phyloP scores from a whole-genome alignment of 129 eudicot genomes.

The Apium graveolens region DNA sequence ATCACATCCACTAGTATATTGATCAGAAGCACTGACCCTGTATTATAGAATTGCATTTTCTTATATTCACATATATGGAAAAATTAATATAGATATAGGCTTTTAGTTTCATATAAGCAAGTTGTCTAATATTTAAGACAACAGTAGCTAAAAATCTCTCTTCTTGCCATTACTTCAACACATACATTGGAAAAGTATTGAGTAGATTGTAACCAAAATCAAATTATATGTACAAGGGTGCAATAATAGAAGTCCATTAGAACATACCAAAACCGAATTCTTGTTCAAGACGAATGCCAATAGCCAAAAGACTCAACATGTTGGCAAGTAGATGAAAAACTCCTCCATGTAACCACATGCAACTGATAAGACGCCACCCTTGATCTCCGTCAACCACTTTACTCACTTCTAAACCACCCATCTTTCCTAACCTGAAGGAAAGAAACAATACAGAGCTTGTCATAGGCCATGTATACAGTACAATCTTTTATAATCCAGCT shows the following conservation, averaged over 20 bases:
- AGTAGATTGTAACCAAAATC: not conserved
- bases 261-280: conserved; percentile 84
- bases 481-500: not conserved
- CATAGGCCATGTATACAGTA: not conserved
- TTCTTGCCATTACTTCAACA: not conserved
- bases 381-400: conserved; percentile 67
- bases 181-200: not conserved
- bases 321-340: conserved; percentile 76
- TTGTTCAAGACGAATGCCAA: conserved; percentile 91
- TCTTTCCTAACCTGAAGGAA: conserved; percentile 53
- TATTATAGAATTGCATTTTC: not conserved
- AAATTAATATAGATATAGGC: not conserved
- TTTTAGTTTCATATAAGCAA: not conserved
- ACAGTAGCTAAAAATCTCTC: not conserved
- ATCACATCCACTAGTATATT: not conserved
- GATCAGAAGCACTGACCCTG: not conserved
- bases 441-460: not conserved
- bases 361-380: conserved; percentile 74
- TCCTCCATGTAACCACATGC: conserved; percentile 93
- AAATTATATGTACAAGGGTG: not conserved
- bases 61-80: not conserved
- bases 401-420: conserved; percentile 84
- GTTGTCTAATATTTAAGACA: not conserved
- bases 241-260: not conserved
- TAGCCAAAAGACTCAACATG: conserved; percentile 75